Conservation (phyloP, 495 filamentous ascomycete genomes). For the Filosporella fistucella region DNA sequence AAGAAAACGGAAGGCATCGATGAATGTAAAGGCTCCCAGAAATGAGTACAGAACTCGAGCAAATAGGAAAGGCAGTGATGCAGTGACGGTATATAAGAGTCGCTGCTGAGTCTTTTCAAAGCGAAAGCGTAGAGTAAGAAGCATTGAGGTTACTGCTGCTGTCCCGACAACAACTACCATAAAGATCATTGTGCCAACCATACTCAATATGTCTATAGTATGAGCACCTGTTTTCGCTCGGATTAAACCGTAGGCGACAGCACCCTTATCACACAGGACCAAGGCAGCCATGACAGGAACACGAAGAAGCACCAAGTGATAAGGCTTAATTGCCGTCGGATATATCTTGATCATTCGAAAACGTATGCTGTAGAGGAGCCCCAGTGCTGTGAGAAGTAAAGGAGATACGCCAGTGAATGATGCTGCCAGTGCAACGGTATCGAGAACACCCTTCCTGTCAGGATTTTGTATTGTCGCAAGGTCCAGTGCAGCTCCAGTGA, state of each 20-base stretch:
- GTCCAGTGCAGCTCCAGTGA: background rate
- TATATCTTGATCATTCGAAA: background rate
- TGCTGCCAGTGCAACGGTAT: background rate
- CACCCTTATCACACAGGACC: background rate
- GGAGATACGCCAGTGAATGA: background rate
- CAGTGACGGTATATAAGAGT: background rate
- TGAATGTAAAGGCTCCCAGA: background rate
- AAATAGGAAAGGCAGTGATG: background rate
- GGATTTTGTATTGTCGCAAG: background rate
- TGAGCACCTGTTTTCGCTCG: background rate
- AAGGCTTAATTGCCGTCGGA: background rate
- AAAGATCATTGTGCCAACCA: conserved; percentile 1
- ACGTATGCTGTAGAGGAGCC: background rate
- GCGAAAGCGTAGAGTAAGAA: background rate
- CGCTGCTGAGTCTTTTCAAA: background rate
- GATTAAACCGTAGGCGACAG: background rate
- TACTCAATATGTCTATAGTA: background rate
- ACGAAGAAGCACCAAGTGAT: background rate
- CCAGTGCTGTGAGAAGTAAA: background rate
- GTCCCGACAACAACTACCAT: background rate
- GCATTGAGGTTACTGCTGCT: background rate
- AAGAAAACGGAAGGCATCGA: background rate
- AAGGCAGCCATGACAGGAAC: no score
- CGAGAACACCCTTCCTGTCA: background rate
- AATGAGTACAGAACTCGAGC: conserved; percentile 1